Evolutionary conservation across 805 yeast species (phyloP).

Genomic region (Starmera caribaea): DNA sequence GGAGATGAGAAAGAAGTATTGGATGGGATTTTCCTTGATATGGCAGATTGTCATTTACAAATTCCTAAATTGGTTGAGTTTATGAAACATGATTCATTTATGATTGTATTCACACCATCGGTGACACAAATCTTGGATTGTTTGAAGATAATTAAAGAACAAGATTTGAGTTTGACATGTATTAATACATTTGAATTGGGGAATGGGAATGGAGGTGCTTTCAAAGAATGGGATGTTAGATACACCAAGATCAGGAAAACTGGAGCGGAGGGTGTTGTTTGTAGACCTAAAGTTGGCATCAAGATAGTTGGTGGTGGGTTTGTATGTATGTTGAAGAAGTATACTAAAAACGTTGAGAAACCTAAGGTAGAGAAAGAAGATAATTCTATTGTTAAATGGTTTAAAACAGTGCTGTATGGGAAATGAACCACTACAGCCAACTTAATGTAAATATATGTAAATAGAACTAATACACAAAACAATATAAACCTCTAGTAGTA

Average conservation of each 20-base stretch:
- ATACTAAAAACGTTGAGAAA: slow-evolving; percentile 9
- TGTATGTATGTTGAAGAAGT: slow-evolving; percentile 32
- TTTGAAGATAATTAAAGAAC: slow-evolving; percentile 21
- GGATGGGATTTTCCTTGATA: slow-evolving; percentile 36
- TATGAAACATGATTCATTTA: slow-evolving; percentile 31
- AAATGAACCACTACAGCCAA: no score
- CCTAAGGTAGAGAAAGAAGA: neutral
- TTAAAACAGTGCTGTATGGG: no score
- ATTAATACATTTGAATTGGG: slow-evolving; percentile 31
- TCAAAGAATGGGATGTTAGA: slow-evolving; percentile 43
- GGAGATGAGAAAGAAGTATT: slow-evolving; percentile 23
- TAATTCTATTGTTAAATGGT: neutral
- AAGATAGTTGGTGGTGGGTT: slow-evolving; percentile 43
- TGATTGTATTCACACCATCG: slow-evolving; percentile 38
- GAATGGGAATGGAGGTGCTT: slow-evolving; percentile 42
- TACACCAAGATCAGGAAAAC: slow-evolving; percentile 28
- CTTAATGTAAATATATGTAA: neutral
- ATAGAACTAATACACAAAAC: neutral
- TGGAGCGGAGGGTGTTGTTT: slow-evolving; percentile 31
- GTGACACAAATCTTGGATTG: slow-evolving; percentile 37
- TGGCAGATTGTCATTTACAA: slow-evolving; percentile 33
- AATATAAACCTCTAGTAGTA: neutral
- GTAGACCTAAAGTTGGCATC: slow-evolving; percentile 41
- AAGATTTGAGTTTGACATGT: slow-evolving; percentile 24
- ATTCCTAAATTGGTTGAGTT: slow-evolving; percentile 22